Conservation (phyloP, 495 filamentous ascomycete species). For the Evansstolkia leycettana region DNA sequence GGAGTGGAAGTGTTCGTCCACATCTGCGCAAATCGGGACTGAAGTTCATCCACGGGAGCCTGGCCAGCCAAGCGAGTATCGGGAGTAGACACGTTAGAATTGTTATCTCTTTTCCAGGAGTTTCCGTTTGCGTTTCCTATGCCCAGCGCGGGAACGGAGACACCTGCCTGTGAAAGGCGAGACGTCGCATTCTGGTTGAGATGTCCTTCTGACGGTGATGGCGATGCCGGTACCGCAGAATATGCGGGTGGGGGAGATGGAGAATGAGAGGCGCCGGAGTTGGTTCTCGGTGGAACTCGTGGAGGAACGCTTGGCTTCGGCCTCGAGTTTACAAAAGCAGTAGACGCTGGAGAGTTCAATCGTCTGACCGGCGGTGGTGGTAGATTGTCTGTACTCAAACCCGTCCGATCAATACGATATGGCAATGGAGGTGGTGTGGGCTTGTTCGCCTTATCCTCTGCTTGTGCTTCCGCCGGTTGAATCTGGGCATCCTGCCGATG, state of each 20-base stretch:
- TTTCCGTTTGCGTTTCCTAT: constrained; percentile 39
- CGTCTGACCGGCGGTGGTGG: constrained; percentile 58
- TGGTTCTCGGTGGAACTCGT: constrained; percentile 59
- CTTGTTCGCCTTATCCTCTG: constrained; percentile 27
- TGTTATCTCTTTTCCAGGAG: constrained; percentile 3
- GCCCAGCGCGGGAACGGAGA: constrained; percentile 71
- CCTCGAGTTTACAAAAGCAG: constrained; percentile 18
- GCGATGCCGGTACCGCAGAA: constrained; percentile 16
- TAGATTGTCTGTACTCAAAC: constrained; percentile 52
- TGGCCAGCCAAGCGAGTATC: constrained; percentile 8
- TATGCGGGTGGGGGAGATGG: constrained; percentile 45
- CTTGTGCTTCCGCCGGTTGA: constrained; percentile 21
- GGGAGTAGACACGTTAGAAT: constrained; percentile 4
- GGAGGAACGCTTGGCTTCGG: constrained; percentile 54
- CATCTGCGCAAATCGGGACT: constrained; percentile 54
- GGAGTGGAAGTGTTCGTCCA: constrained; percentile 15
- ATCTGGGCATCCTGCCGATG: constrained; percentile 16
- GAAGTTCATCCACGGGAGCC: constrained; percentile 49
- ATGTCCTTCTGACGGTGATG: constrained; percentile 21
- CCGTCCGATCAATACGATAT: constrained; percentile 59
- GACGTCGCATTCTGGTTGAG: constrained; percentile 58
- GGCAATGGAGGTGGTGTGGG: constrained; percentile 47
- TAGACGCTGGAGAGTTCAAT: constrained; percentile 28
- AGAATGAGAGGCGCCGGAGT: constrained; percentile 25
- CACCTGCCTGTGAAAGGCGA: constrained; percentile 61